These are phyloP conservation scores for Oryza coarctata DNA, from an alignment of 176 grass and related monocot species.

Conservation along the genomic window DNA sequence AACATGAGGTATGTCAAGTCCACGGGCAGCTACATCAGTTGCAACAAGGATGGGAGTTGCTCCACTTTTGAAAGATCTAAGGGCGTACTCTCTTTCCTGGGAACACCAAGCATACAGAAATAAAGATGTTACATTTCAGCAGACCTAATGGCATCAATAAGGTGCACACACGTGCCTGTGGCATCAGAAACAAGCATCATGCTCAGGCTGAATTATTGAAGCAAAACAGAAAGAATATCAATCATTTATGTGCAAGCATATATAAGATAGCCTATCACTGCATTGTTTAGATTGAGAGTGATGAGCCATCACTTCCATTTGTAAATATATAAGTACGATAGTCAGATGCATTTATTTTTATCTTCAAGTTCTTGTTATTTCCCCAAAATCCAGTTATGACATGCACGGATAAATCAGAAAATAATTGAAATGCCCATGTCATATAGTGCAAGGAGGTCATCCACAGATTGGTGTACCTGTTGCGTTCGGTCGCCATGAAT, in stretches of 20 bases:
- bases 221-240: neutral
- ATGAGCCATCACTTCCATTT: neutral
- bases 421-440: neutral
- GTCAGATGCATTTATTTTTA: neutral
- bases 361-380: neutral
- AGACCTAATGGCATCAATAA: no score
- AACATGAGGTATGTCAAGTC: conserved; percentile 89
- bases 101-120: neutral
- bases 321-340: neutral
- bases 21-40: conserved; percentile 92
- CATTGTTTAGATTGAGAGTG: neutral
- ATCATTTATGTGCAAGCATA: neutral
- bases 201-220: neutral
- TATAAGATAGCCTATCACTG: neutral
- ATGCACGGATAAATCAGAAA: neutral
- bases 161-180: neutral
- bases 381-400: neutral
- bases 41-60: conserved; percentile 79
- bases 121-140: neutral
- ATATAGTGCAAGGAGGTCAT: neutral
- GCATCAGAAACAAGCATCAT: neutral
- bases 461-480: conserved; percentile 46
- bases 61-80: conserved; percentile 86
- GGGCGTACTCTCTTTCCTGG: conserved; percentile 81
- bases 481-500: conserved; percentile 94